phyloP scores from a whole-genome alignment of 2,329 filamentous ascomycete genomes.

The Coniochaeta ligniaria region DNA sequence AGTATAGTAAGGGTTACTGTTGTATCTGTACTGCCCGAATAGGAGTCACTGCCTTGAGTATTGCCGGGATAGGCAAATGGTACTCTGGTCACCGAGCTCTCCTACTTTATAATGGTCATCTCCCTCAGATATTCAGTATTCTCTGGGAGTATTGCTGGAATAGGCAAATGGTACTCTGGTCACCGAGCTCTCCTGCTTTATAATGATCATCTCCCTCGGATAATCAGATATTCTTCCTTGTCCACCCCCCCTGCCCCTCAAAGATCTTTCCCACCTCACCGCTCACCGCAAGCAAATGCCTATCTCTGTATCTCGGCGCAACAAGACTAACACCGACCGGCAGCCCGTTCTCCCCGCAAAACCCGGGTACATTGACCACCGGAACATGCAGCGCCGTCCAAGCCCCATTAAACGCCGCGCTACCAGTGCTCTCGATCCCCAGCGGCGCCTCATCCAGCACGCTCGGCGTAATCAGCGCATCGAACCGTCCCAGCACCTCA shows the following conservation, averaged over 20 bases:
- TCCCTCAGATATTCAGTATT: too few relatives aligned
- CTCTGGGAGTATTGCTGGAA: too few relatives aligned
- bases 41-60: too few relatives aligned
- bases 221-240: background rate
- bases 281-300: conserved; percentile 27
- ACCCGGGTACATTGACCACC: conserved; percentile 58
- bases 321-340: conserved; percentile 53
- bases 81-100: too few relatives aligned
- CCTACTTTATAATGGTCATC: too few relatives aligned
- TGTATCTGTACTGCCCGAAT: too few relatives aligned
- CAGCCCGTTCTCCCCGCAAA: conserved; percentile 47
- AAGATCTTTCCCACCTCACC: background rate
- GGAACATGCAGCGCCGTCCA: conserved; percentile 55
- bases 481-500: conserved; percentile 40
- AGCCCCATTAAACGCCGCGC: conserved; percentile 39
- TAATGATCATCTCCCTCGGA: too few relatives aligned
- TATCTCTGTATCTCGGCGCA: conserved; percentile 35
- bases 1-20: too few relatives aligned
- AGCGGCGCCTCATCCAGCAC: conserved; percentile 51
- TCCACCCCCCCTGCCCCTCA: background rate
- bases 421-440: conserved; percentile 47
- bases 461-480: conserved; percentile 50
- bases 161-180: too few relatives aligned
- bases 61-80: too few relatives aligned
- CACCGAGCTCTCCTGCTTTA: too few relatives aligned